Evolutionary conservation across 768 basidiomycete genomes (phyloP).

Genomic region (Agrocybe praecox): DNA sequence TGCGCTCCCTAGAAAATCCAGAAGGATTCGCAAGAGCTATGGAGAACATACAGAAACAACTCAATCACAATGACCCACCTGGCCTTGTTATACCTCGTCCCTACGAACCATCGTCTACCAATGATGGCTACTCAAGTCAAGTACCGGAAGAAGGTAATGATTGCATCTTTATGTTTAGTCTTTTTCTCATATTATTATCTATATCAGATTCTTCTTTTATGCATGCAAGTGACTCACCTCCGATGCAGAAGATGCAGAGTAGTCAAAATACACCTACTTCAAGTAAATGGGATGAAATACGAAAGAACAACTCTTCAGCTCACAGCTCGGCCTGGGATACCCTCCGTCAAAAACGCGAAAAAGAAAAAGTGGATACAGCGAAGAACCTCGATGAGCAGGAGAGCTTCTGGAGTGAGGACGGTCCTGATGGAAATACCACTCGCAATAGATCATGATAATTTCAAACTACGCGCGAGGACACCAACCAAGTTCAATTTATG

Average conservation of each 20-base stretch:
- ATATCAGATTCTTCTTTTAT: conserved; percentile 11
- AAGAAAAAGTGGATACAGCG: conserved; percentile 23
- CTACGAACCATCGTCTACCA: conserved; percentile 16
- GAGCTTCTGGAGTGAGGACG: conserved; percentile 4
- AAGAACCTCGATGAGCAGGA: conserved; percentile 1
- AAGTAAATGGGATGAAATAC: conserved; percentile 70
- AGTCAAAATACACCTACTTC: conserved; percentile 13
- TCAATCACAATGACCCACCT: conserved; percentile 28
- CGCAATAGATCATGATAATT: background rate
- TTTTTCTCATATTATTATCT: background rate
- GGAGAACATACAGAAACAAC: conserved; percentile 45
- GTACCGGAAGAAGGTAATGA: conserved; percentile 7
- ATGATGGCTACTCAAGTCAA: conserved; percentile 7
- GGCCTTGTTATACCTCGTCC: conserved; percentile 31
- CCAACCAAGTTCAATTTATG: background rate
- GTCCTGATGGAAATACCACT: background rate
- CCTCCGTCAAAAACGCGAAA: conserved; percentile 61
- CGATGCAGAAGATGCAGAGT: background rate
- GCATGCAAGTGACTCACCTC: conserved; percentile 11
- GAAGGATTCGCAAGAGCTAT: conserved; percentile 41
- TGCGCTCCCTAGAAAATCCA: conserved; percentile 40
- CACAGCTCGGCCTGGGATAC: conserved; percentile 66
- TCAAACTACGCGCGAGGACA: background rate
- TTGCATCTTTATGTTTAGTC: background rate
- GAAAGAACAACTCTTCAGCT: conserved; percentile 46